Evolutionary conservation across 1,284 basidiomycete species (phyloP), one percentile per base, ranked within the genome.

Genomic region (Ganoderma lingzhi): DNA sequence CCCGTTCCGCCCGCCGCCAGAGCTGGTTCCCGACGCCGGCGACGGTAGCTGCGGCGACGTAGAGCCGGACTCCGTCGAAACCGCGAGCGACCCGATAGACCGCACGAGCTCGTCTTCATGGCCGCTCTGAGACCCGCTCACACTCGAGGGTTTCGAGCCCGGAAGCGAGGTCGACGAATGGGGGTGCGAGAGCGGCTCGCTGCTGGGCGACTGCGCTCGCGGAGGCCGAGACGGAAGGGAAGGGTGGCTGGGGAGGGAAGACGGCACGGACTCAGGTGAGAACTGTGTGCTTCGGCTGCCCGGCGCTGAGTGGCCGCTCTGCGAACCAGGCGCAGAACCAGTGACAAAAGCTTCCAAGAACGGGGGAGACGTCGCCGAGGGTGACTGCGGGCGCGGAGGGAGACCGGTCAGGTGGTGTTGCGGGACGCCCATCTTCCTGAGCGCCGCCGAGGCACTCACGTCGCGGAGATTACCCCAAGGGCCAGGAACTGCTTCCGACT

Each of bases 1-100:
- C 6, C 89, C 88, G 72, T 90, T 93, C 67, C 86, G 83, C 9
- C 84, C 79, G 19, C 75, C 79, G 6, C 81, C 82, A 14, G 81
- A 82, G 65, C 81, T 82, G 15, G 79, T 77, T n/a, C 82, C 82
- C 19, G 83, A 84, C 30, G 82, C 81, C 30, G 84, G 84, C 12
- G 83, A 84, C 5, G 84, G 82, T n/a, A 84, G 71, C 73, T 84
- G 83, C 2, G 84, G 83, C 17, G 84, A 84, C 1, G 80, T 82
- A 55, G 79, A 80, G 78, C 89, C 77, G 78, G 85, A 74, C 42
- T 84, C 84, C 0, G 86, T 88, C 70, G 82, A 87, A 41, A 91
- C 84, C 12, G 86, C 85, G 3, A 90, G 82, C 23, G 78, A 79
- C 19, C 78, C 82, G 60, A 86, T 82, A 17, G 82, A 82, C 60